Evolutionary conservation across 495 filamentous ascomycete genomes (phyloP).

Genomic region (Tuber magnatum): DNA sequence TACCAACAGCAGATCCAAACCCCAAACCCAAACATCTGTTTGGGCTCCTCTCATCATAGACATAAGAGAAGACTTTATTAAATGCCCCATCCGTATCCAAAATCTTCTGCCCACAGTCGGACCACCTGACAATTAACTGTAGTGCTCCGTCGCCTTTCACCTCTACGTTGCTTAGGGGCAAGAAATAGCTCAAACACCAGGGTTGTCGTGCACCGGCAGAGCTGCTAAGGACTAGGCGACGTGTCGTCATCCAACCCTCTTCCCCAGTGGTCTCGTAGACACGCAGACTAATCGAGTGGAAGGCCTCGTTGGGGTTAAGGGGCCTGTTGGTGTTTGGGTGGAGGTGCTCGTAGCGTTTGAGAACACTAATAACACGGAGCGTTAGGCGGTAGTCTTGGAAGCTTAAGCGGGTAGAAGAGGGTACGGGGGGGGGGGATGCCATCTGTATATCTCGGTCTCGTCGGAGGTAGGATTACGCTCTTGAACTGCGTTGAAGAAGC

Average conservation of each 20-base stretch:
- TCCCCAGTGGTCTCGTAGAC: not conserved
- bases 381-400: not conserved
- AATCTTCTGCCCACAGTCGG: not conserved
- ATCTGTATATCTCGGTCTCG: not conserved
- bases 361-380: not conserved
- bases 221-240: conserved; percentile 7
- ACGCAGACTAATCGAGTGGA: not conserved
- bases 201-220: not conserved
- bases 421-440: not conserved
- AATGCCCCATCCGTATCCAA: not conserved
- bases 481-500: conserved; percentile 2
- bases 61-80: not conserved
- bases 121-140: not conserved
- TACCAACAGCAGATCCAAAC: not conserved
- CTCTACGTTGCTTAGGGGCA: not conserved
- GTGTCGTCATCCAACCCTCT: conserved; percentile 5
- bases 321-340: not conserved
- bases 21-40: not conserved
- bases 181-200: conserved; percentile 5
- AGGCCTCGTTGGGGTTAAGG: not conserved
- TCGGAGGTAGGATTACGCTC: conserved; percentile 1
- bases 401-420: not conserved
- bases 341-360: not conserved
- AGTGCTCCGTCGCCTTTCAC: not conserved
- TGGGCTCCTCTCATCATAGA: not conserved